Evolutionary conservation across 495 filamentous ascomycete species (phyloP).

Genomic region (Evernia prunastri): DNA sequence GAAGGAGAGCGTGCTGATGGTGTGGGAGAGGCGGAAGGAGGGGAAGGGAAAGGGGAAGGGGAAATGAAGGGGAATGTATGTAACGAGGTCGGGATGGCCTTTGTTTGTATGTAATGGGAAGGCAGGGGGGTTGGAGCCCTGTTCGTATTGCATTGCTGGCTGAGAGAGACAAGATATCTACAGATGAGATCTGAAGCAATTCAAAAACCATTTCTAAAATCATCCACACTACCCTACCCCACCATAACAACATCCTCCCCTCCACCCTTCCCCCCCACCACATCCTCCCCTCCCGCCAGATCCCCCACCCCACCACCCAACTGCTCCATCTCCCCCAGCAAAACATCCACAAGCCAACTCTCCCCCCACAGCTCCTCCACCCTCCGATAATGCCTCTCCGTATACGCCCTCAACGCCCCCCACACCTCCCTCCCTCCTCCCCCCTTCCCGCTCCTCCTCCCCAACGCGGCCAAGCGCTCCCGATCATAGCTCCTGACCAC

Average conservation of each 20-base stretch:
- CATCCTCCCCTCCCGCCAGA: slow-evolving; percentile 17
- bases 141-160: not conserved
- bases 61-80: slow-evolving; percentile 33
- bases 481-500: slow-evolving; percentile 73
- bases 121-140: not conserved
- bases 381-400: slow-evolving; percentile 81
- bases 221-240: not conserved
- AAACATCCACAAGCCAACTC: slow-evolving; percentile 89
- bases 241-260: slow-evolving; percentile 27
- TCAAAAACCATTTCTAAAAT: not conserved
- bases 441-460: slow-evolving; percentile 47
- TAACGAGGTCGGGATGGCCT: not conserved
- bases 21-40: slow-evolving; percentile 83
- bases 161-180: not conserved
- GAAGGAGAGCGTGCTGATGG: slow-evolving; percentile 88
- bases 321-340: slow-evolving; percentile 86
- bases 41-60: slow-evolving; percentile 40
- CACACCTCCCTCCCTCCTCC: slow-evolving; percentile 74
- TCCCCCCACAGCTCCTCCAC: slow-evolving; percentile 88
- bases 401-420: slow-evolving; percentile 76
- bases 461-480: slow-evolving; percentile 50
- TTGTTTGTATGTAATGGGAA: not conserved
- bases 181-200: no score
- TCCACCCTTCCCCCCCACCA: slow-evolving; percentile 34
- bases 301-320: slow-evolving; percentile 43